Conservation (phyloP, 1,284 basidiomycete species). For the Apiotrichum gracile region DNA sequence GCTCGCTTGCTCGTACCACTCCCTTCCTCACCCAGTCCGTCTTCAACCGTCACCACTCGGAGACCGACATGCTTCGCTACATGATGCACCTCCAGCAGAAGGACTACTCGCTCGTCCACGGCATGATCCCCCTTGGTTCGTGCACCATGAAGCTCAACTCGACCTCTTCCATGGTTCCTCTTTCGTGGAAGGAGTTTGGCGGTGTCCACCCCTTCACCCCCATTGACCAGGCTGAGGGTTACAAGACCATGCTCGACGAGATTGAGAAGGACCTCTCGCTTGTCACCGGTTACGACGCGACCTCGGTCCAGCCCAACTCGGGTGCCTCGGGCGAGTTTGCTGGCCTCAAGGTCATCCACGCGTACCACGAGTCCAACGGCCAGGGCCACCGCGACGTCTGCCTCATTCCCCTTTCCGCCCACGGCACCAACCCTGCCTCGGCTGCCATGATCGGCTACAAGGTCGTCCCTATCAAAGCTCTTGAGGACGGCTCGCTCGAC, state of each 20-base stretch:
- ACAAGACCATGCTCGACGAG: constrained; percentile 79
- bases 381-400: constrained; percentile 85
- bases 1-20: constrained; percentile 62
- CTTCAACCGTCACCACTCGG: constrained; percentile 92
- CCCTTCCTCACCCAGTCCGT: constrained; percentile 78
- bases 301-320: constrained; percentile 94
- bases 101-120: constrained; percentile 88
- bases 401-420: constrained; percentile 89
- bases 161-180: constrained; percentile 91
- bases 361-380: constrained; percentile 84
- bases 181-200: constrained; percentile 89
- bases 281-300: constrained; percentile 91
- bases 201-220: constrained; percentile 90
- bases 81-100: constrained; percentile 90
- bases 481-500: constrained; percentile 81
- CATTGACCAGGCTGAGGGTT: constrained; percentile 81
- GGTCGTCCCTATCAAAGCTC: constrained; percentile 88
- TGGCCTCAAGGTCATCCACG: constrained; percentile 85
- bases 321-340: constrained; percentile 95
- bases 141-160: constrained; percentile 98
- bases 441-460: constrained; percentile 96
- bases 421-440: constrained; percentile 93
- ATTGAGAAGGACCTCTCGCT: constrained; percentile 84
- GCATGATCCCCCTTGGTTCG: constrained; percentile 95
- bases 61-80: constrained; percentile 96